Conservation (phyloP, 139 green algal species). For the Mesotaenium endlicherianum region DNA sequence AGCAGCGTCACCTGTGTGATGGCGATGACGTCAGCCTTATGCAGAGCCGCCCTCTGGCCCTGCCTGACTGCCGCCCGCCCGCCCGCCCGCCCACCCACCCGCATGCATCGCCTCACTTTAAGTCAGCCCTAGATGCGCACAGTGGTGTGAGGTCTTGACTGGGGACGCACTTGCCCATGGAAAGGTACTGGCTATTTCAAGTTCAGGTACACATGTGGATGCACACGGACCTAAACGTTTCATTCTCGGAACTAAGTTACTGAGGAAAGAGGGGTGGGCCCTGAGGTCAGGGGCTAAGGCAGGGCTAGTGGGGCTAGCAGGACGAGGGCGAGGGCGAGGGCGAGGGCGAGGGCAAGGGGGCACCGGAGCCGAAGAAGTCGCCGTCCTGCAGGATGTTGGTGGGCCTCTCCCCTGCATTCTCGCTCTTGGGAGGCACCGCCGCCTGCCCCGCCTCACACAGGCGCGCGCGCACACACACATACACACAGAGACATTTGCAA, state of each 20-base stretch:
- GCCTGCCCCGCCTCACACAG: too few relatives aligned
- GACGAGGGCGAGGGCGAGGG: too few relatives aligned
- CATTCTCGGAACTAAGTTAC: too few relatives aligned
- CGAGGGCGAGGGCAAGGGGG: neutral
- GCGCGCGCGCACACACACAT: too few relatives aligned
- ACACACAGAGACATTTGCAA: too few relatives aligned
- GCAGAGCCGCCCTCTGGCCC: neutral
- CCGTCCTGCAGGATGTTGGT: neutral
- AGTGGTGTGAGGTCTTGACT: neutral
- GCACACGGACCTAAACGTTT: neutral
- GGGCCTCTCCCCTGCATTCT: neutral
- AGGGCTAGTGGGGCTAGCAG: too few relatives aligned
- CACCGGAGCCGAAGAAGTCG: neutral
- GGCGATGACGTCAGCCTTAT: conserved; percentile 19
- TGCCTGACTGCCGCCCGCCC: neutral
- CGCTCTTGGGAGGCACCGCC: neutral
- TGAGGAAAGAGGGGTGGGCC: too few relatives aligned
- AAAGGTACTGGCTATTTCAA: neutral
- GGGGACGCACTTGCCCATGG: neutral
- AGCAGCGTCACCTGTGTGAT: neutral
- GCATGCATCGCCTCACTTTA: neutral
- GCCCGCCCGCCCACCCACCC: neutral
- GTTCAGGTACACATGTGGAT: neutral
- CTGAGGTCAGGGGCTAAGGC: too few relatives aligned
- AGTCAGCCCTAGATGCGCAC: neutral